These are phyloP conservation scores for Termitomyces bulborhizus DNA, from an alignment of 768 basidiomycete species.

Conservation along the genomic window DNA sequence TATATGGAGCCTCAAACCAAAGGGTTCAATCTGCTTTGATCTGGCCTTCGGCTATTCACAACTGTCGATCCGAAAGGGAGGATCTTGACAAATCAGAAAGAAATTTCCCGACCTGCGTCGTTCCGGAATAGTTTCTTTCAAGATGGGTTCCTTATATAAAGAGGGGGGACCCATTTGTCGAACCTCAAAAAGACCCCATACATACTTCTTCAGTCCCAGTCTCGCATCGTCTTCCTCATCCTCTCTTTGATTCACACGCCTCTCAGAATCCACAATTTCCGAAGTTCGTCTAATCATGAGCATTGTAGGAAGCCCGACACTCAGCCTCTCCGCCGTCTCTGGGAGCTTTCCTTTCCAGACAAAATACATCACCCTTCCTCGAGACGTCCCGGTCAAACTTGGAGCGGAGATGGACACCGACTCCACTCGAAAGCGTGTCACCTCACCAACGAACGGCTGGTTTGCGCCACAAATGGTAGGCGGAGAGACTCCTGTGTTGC, in stretches of 20 bases:
- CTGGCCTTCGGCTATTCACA: not conserved
- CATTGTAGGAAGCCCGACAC: constrained; percentile 18
- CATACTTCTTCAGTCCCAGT: not conserved
- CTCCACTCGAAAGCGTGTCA: constrained; percentile 14
- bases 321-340: constrained; percentile 27
- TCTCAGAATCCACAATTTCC: not conserved
- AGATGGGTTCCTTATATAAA: constrained; percentile 4
- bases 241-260: not conserved
- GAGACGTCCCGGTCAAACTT: constrained; percentile 23
- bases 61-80: constrained; percentile 2
- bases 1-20: constrained; percentile 2
- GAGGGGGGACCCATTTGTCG: not conserved
- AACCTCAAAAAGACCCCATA: not conserved
- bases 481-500: constrained; percentile 24
- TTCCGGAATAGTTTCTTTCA: constrained; percentile 3
- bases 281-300: constrained; percentile 1
- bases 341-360: constrained; percentile 30
- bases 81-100: not conserved
- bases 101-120: not conserved
- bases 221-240: not conserved
- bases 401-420: constrained; percentile 18
- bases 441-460: constrained; percentile 33
- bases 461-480: constrained; percentile 26
- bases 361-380: constrained; percentile 28
- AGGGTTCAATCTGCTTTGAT: not conserved